Evolutionary conservation across 2,329 filamentous ascomycete genomes (phyloP).

Genomic region (Aspergillus japonicus): DNA sequence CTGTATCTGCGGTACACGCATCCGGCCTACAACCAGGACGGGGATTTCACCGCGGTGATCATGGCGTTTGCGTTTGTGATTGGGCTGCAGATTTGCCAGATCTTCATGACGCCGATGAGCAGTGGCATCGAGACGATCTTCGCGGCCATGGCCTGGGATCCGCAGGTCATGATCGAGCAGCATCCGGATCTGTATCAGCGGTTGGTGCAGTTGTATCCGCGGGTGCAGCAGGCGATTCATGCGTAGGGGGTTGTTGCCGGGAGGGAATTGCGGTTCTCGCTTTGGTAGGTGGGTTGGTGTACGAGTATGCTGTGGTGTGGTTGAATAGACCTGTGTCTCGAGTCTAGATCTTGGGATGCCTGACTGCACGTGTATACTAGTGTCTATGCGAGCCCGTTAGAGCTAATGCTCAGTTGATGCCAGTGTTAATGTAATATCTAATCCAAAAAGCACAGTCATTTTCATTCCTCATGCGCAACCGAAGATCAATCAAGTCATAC

Average conservation of each 20-base stretch:
- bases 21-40: conserved; percentile 72
- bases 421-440: too few relatives aligned
- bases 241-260: conserved; percentile 36
- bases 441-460: too few relatives aligned
- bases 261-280: too few relatives aligned
- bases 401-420: too few relatives aligned
- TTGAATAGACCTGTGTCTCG: too few relatives aligned
- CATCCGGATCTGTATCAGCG: conserved; percentile 78
- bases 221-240: conserved; percentile 76
- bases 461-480: too few relatives aligned
- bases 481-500: too few relatives aligned
- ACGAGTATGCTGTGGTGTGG: too few relatives aligned
- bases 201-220: conserved; percentile 79
- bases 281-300: too few relatives aligned
- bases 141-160: conserved; percentile 69
- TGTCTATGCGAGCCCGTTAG: too few relatives aligned
- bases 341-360: too few relatives aligned
- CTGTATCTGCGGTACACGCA: conserved; percentile 81
- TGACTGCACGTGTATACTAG: too few relatives aligned
- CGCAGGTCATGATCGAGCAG: conserved; percentile 69
- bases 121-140: conserved; percentile 93
- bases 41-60: conserved; percentile 69
- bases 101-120: conserved; percentile 83
- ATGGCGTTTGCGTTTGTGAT: conserved; percentile 86
- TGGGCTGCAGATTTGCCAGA: conserved; percentile 82